Conservation (phyloP, 352 stramenopile genomes). For the Peronospora tabacina region DNA sequence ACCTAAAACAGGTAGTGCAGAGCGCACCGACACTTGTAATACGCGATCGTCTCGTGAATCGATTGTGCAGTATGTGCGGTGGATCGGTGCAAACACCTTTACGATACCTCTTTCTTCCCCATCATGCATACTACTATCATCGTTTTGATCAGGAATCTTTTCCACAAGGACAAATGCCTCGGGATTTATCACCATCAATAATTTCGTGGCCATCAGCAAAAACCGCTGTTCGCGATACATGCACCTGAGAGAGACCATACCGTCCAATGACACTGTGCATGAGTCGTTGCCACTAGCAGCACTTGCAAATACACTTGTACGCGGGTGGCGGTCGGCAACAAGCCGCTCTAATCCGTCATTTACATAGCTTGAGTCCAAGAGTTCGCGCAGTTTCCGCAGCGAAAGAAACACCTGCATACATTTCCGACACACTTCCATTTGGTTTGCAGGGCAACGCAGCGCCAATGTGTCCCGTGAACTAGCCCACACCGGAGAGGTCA, state of each 20-base stretch:
- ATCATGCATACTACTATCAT: conserved; percentile 20
- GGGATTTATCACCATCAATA: conserved; percentile 68
- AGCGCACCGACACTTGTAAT: conserved; percentile 60
- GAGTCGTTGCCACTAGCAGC: conserved; percentile 22
- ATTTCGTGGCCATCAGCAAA: conserved; percentile 41
- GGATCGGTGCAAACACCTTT: conserved; percentile 58
- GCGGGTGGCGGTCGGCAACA: conserved; percentile 46
- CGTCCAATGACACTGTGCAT: conserved; percentile 33
- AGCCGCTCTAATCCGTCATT: conserved; percentile 49
- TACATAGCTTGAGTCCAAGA: conserved; percentile 39
- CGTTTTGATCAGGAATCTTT: conserved; percentile 23
- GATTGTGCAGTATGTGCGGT: conserved; percentile 61
- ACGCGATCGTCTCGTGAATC: conserved; percentile 66
- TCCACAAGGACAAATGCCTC: conserved; percentile 68
- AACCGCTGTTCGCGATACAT: conserved; percentile 78
- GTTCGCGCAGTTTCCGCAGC: conserved; percentile 42
- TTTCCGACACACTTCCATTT: conserved; percentile 69
- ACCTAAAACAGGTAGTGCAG: conserved; percentile 39
- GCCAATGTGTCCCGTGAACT: conserved; percentile 28
- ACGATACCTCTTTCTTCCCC: conserved; percentile 38
- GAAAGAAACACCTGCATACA: conserved; percentile 62
- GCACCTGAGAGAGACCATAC: conserved; percentile 65
- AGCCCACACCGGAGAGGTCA: conserved; percentile 18
- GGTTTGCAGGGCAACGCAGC: conserved; percentile 45
- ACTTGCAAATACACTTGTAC: conserved; percentile 40